Evolutionary conservation across 2,329 filamentous ascomycete genomes (phyloP).

Genomic region (Neonectria coccinea): DNA sequence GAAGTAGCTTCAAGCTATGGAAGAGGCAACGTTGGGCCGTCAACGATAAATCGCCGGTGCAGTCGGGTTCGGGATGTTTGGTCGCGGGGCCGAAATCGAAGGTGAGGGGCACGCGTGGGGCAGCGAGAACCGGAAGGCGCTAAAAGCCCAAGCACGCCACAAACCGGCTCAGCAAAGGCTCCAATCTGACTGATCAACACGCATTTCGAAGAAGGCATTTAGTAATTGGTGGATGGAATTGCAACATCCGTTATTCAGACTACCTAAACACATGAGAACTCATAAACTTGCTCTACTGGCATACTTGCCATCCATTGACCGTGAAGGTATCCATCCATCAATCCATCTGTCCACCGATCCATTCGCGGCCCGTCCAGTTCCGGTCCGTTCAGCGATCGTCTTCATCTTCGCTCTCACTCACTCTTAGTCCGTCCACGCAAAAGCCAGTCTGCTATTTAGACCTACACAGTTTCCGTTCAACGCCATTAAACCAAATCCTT

Average conservation of each 20-base stretch:
- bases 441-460: constrained; percentile 35
- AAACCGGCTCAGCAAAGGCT: constrained; percentile 30
- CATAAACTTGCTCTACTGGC: constrained; percentile 21
- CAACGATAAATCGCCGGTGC: constrained; percentile 19
- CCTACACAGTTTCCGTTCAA: constrained; percentile 41
- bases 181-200: constrained; percentile 30
- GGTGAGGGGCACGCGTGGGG: constrained; percentile 43
- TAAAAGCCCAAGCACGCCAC: constrained; percentile 44
- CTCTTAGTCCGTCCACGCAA: constrained; percentile 15
- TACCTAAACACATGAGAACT: constrained; percentile 26
- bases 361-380: constrained; percentile 33
- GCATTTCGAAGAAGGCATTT: background rate
- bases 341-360: constrained; percentile 26
- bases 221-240: constrained; percentile 16
- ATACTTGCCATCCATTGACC: constrained; percentile 15
- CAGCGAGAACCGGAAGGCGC: constrained; percentile 30
- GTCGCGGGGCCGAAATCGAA: constrained; percentile 31
- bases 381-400: constrained; percentile 30
- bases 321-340: constrained; percentile 22
- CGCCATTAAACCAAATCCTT: constrained; percentile 39
- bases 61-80: constrained; percentile 12
- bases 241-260: constrained; percentile 25
- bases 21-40: constrained; percentile 16
- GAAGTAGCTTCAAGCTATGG: background rate
- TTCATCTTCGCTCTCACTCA: constrained; percentile 28